Evolutionary conservation across 352 stramenopile genomes (phyloP), one percentile per base, ranked within the genome.

Genomic region (Pythium apleroticum): DNA sequence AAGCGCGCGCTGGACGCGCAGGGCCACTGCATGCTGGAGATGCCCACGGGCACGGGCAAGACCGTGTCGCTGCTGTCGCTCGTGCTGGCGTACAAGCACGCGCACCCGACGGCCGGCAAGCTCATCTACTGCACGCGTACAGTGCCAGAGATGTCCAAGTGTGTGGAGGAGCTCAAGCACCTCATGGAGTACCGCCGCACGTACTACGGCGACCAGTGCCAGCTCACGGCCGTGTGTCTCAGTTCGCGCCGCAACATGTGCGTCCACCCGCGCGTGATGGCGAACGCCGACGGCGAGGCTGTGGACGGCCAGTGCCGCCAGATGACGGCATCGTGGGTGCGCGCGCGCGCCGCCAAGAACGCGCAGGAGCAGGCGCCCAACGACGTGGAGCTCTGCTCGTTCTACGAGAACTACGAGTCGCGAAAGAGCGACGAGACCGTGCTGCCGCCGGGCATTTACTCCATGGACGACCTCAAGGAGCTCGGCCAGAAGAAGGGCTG

Each of bases 101-200:
- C 96, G 10, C 89, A 99, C 78, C 95, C 96, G 39, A 96, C 90
- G 11, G 77, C 80, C 5, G 98, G 98, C 27, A 99, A 99, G 77
- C 84, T 99, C 52, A 86, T 99, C 25, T 99, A 99, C 76, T 99
- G 97, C 75, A 99, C 98, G 35, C 96, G 98, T 22, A 99, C 98
- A 6, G 98, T 99, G 22, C 97, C 97, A 0, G 98, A 99, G 81
- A 99, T 99, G 97, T 95, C 97, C 46, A 98, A 98, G 66, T 98
- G 90, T 65, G 89, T 99, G 67, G 95, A 99, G 69, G 97, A 99
- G 77, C 84, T 99, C 61, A 99, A 98, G 74, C 83, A 88, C 19
- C 90, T 99, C 25, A 81, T 99, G 9, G 60, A 67, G 15, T 97
- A 96, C 69, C 76, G 90, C 10, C 64, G 73, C 22, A 53, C 90